Percentiles rank a stretch among this genome's conserved stretches.
These are phyloP conservation scores for Paramecium sonneborni DNA, from an alignment of 73 alveolate species.

Conservation along the genomic window DNA sequence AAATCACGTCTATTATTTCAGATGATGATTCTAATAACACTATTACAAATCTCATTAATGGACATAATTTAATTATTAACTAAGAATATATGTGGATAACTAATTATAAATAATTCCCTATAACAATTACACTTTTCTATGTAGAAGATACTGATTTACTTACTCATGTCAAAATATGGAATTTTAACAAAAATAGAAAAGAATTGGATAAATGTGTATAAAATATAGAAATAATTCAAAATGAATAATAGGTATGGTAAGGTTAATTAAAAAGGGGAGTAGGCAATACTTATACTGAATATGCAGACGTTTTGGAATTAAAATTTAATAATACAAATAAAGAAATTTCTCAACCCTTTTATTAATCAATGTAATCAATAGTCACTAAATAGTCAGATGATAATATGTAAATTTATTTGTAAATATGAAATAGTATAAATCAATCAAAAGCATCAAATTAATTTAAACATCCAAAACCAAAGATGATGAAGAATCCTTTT, in stretches of 20 bases:
- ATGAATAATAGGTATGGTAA: constrained; percentile 43
- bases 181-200: constrained; percentile 68
- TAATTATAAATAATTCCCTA: constrained; percentile 47
- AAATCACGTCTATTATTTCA: constrained; percentile 53
- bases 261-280: constrained; percentile 68
- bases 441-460: neutral
- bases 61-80: constrained; percentile 65
- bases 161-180: constrained; percentile 71
- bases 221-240: constrained; percentile 60
- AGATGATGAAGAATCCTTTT: neutral
- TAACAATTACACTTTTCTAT: constrained; percentile 49
- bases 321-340: neutral
- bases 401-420: neutral
- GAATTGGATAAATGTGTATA: constrained; percentile 71
- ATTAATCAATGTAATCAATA: constrained; percentile 33
- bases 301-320: constrained; percentile 43
- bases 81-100: constrained; percentile 72
- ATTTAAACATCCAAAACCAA: constrained; percentile 6
- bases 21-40: constrained; percentile 68
- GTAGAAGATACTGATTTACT: neutral
- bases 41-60: constrained; percentile 69
- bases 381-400: constrained; percentile 23
- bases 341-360: neutral
- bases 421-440: neutral
- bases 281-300: constrained; percentile 67